Evolutionary conservation across 2,329 filamentous ascomycete species (phyloP), one percentile per base, ranked within the genome.

Genomic region (Trichoderma sp.): DNA sequence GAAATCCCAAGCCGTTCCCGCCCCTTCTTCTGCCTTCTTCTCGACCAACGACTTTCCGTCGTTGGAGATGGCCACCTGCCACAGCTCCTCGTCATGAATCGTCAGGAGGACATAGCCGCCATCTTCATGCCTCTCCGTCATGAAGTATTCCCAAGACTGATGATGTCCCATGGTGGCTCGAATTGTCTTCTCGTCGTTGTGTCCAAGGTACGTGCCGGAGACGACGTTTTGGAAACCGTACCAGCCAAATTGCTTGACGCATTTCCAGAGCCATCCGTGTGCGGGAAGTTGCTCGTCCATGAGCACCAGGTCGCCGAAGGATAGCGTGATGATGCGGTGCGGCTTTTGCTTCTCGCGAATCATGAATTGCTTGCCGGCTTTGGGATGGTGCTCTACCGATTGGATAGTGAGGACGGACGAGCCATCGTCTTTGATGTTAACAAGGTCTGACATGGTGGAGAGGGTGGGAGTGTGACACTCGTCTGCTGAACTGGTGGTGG

Each of bases 1-100:
- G 4, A 72, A 72, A 11, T 72, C 66, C 71, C 71, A 72, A 4
- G 71, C 65, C n/a, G 26, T 60, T 18, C 65, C 71, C 1, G 43
- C 11, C 65, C 57, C 26, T 18, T 65, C 43, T 12, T 24, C 62
- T 24, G 4, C 43, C 24, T 65, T 47, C n/a, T 26, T 14, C 56
- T 61, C 57, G 6, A 60, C 24, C 30, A 72, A 30, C 18, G 30
- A 36, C 6, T 51, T n/a, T 2, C 66, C 65, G 21, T 60, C 58
- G 12, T 30, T 3, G 3, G 28, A 39, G 9, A 70, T 53, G 21
- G n/a, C 51, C 15, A 72, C n/a, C 12, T 47, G 43, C n/a, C 32
- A 6, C 15, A 72, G n/a, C 2, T 60, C 34, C 24, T 64, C 14
- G 4, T 5, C 26, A 5, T 53, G 67, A 3, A 30, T 51, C 26